Percentiles rank a stretch among this genome's conserved stretches.
These are phyloP conservation scores for Cyclostephanos tholiformis DNA, from an alignment of 108 stramenopile species.

Conservation along the genomic window DNA sequence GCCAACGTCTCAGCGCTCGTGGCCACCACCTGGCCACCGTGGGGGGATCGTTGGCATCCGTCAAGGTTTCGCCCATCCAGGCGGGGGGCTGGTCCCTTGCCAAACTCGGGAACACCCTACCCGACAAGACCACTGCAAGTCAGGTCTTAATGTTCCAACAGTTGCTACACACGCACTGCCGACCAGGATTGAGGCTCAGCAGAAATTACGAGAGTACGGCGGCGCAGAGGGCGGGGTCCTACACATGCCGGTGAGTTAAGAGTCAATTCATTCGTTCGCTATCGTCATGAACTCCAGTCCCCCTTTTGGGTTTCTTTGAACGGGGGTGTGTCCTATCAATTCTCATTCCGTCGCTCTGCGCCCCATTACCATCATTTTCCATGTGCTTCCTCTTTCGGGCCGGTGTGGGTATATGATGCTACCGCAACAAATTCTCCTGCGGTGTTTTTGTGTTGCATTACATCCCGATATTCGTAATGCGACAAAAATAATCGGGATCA, in stretches of 20 bases:
- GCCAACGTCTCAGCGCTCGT: neutral
- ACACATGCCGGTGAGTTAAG: constrained; percentile 69
- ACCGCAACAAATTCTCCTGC: too few relatives aligned
- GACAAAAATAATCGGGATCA: neutral
- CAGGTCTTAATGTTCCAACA: constrained; percentile 91
- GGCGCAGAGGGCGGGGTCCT: constrained; percentile 80
- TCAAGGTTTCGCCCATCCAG: neutral
- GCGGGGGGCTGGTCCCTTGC: constrained; percentile 12
- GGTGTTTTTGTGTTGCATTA: neutral
- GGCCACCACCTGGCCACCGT: too few relatives aligned
- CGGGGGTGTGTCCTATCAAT: too few relatives aligned
- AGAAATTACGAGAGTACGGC: constrained; percentile 71
- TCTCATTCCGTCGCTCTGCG: too few relatives aligned
- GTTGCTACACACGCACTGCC: constrained; percentile 81
- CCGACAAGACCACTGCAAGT: constrained; percentile 83
- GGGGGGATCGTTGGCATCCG: neutral
- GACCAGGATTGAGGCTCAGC: constrained; percentile 75
- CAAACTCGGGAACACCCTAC: constrained; percentile 66
- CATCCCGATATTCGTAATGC: neutral
- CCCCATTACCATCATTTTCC: too few relatives aligned
- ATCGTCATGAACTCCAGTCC: too few relatives aligned
- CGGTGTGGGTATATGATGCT: too few relatives aligned
- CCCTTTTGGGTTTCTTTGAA: too few relatives aligned
- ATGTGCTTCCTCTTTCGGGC: too few relatives aligned
- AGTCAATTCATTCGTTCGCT: neutral